Evolutionary conservation across 2,329 filamentous ascomycete genomes (phyloP).

Genomic region (Aureobasidium sp.): DNA sequence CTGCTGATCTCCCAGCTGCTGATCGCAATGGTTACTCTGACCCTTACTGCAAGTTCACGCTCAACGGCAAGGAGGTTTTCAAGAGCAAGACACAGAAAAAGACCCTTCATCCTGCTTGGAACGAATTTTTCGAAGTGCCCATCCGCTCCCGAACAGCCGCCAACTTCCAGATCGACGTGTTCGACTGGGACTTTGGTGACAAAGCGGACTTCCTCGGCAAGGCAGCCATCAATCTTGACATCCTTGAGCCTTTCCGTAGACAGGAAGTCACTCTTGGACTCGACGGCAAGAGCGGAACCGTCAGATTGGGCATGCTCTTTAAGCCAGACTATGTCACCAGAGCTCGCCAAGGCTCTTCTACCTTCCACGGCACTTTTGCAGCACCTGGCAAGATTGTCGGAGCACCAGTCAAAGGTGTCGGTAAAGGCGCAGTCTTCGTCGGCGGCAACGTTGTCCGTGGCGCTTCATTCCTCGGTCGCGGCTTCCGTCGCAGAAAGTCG

Average conservation of each 20-base stretch:
- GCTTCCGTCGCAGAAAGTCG: constrained; percentile 64
- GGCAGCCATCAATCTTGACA: constrained; percentile 65
- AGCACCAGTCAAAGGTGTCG: constrained; percentile 88
- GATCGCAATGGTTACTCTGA: constrained; percentile 97
- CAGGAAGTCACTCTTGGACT: constrained; percentile 68
- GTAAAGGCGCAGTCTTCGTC: constrained; percentile 63
- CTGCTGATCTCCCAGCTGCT: constrained; percentile 77
- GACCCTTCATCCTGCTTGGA: constrained; percentile 90
- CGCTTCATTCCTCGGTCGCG: constrained; percentile 82
- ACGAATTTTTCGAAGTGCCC: constrained; percentile 84
- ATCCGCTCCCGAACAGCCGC: constrained; percentile 79
- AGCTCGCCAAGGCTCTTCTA: constrained; percentile 80
- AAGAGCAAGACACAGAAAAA: constrained; percentile 98
- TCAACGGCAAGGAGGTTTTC: constrained; percentile 83
- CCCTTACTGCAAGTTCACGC: constrained; percentile 88
- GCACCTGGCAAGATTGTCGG: constrained; percentile 85
- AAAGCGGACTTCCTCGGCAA: constrained; percentile 86
- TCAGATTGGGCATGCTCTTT: constrained; percentile 83
- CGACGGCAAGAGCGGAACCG: constrained; percentile 80
- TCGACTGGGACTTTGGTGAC: constrained; percentile 95
- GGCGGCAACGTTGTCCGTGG: constrained; percentile 79
- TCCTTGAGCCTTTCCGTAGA: constrained; percentile 77
- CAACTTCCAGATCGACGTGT: constrained; percentile 75
- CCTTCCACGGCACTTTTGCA: constrained; percentile 85
- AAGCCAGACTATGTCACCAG: constrained; percentile 86